These are phyloP conservation scores for Colletotrichum sojae DNA, from an alignment of 2,329 filamentous ascomycete species.

Conservation along the genomic window DNA sequence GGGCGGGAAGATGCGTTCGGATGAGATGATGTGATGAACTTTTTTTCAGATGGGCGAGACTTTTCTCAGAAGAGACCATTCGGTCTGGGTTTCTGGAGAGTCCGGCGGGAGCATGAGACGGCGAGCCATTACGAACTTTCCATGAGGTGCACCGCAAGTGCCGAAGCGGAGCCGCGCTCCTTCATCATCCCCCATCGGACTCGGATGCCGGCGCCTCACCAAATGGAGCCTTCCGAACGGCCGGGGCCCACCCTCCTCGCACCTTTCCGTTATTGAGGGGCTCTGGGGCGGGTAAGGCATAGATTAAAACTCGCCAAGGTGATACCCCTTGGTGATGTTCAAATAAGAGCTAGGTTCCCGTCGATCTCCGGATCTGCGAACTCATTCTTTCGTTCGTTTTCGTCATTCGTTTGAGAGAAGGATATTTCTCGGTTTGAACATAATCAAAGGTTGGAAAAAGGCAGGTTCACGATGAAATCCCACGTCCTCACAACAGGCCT, in stretches of 20 bases:
- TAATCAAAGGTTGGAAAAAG: too few species aligned
- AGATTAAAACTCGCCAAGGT: slow-evolving; percentile 26
- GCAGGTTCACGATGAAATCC: slow-evolving; percentile 31
- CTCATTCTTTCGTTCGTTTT: slow-evolving; percentile 4
- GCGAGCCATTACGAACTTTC: neutral
- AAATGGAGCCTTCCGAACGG: slow-evolving; percentile 4
- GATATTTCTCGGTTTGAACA: too few species aligned
- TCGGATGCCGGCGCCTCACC: slow-evolving; percentile 9
- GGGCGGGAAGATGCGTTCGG: neutral
- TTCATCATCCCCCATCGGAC: neutral
- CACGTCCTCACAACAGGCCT: slow-evolving; percentile 3
- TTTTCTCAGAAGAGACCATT: neutral
- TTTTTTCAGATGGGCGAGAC: neutral
- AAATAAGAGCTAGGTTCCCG: slow-evolving; percentile 15
- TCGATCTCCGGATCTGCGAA: neutral
- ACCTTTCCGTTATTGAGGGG: slow-evolving; percentile 29
- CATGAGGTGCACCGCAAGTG: neutral
- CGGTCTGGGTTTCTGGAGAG: neutral
- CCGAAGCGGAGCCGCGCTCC: too few species aligned
- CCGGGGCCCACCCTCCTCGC: slow-evolving; percentile 14
- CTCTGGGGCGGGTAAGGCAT: slow-evolving; percentile 23
- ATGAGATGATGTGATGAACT: slow-evolving; percentile 2
- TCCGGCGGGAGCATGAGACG: neutral
- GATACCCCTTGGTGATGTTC: slow-evolving; percentile 1
- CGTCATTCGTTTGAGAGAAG: slow-evolving; percentile 23